Evolutionary conservation across 345 rosid genomes (phyloP).

Genomic region (Raphanus raphanistrum): DNA sequence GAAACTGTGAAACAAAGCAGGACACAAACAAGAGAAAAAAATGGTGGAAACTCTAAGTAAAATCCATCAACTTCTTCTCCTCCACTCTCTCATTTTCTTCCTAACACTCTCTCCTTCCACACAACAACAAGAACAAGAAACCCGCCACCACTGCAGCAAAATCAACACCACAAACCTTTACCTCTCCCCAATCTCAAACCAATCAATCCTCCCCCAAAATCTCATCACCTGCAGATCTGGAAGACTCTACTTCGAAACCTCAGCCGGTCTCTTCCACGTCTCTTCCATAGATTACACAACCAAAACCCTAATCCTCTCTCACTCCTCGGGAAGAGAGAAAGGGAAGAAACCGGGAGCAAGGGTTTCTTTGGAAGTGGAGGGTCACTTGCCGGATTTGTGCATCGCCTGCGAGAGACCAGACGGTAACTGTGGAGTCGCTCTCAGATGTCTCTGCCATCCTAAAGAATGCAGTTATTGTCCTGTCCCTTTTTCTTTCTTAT

Average conservation of each 20-base stretch:
- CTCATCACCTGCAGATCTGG: conserved; percentile 53
- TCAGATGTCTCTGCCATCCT: conserved; percentile 67
- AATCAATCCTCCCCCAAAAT: background rate
- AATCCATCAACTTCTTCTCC: conserved; percentile 22
- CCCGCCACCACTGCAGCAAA: conserved; percentile 38
- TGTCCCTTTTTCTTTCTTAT: background rate
- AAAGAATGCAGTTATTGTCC: conserved; percentile 59
- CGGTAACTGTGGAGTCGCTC: conserved; percentile 67
- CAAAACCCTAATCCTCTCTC: conserved; percentile 39
- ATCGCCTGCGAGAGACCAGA: conserved; percentile 53
- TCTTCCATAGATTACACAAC: conserved; percentile 51
- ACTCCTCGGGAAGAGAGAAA: conserved; percentile 26
- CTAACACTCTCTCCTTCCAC: conserved; percentile 21
- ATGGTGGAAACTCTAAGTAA: conserved; percentile 38
- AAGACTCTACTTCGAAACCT: conserved; percentile 51
- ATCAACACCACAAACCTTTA: background rate
- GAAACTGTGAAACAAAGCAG: background rate
- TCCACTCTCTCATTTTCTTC: conserved; percentile 13
- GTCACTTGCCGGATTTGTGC: conserved; percentile 61
- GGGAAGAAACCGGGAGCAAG: conserved; percentile 45
- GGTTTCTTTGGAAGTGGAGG: conserved; percentile 58
- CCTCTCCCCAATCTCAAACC: conserved; percentile 26
- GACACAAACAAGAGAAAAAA: background rate
- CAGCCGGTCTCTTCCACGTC: conserved; percentile 47
- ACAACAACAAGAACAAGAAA: background rate